phyloP scores from a whole-genome alignment of 495 filamentous ascomycete genomes.

The Chaetomidium leptoderma region DNA sequence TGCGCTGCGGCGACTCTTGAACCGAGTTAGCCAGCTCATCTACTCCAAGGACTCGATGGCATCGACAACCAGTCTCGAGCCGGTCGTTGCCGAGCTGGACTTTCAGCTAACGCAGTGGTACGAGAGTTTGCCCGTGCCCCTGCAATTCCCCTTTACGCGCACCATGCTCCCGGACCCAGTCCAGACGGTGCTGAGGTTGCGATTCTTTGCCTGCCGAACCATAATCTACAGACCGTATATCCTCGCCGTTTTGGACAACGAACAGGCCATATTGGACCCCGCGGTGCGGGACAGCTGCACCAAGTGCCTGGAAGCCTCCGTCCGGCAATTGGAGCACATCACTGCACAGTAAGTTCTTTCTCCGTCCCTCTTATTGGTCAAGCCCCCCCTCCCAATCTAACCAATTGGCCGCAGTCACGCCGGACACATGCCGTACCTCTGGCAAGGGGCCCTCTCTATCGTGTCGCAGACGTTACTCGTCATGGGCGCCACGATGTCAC shows the following conservation, averaged over 20 bases:
- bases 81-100: constrained; percentile 73
- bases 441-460: constrained; percentile 78
- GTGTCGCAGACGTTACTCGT: constrained; percentile 74
- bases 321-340: constrained; percentile 75
- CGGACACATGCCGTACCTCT: constrained; percentile 81
- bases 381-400: constrained; percentile 36
- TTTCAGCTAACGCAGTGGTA: constrained; percentile 84
- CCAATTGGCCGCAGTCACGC: constrained; percentile 58
- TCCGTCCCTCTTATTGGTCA: constrained; percentile 19
- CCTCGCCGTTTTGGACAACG: constrained; percentile 72
- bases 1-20: constrained; percentile 68
- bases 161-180: constrained; percentile 63
- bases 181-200: constrained; percentile 71
- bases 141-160: constrained; percentile 69
- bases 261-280: constrained; percentile 62
- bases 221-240: constrained; percentile 84
- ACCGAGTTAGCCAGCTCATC: constrained; percentile 74
- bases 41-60: constrained; percentile 69
- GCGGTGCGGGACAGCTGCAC: constrained; percentile 70
- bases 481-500: constrained; percentile 83
- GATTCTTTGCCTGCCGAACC: constrained; percentile 79
- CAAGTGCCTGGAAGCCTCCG: constrained; percentile 75
- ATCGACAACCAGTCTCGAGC: constrained; percentile 64
- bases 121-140: constrained; percentile 63
- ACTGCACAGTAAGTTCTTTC: constrained; percentile 61